Evolutionary conservation across 176 grass and related monocot genomes (phyloP).

Genomic region (Hordeum marinum): DNA sequence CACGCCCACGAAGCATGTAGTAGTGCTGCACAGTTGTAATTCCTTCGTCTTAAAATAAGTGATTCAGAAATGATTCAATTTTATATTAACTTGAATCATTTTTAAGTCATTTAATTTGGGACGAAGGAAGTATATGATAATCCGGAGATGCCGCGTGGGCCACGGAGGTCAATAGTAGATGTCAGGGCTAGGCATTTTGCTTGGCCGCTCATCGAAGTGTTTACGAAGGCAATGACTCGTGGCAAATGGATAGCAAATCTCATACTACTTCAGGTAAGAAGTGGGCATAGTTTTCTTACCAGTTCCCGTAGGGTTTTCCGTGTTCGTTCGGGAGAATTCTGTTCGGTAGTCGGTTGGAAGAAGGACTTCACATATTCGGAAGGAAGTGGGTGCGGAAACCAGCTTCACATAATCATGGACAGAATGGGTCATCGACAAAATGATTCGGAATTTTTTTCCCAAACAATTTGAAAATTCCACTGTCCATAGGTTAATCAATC

Average conservation of each 20-base stretch:
- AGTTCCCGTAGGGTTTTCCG: neutral
- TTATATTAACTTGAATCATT: no score
- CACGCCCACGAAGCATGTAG: neutral
- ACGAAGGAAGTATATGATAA: no score
- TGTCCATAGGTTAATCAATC: neutral
- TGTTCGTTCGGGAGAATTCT: neutral
- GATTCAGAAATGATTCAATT: no score
- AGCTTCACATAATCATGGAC: constrained; percentile 6
- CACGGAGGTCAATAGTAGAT: neutral
- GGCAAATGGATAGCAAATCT: neutral
- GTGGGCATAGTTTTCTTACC: neutral
- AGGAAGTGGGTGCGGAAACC: neutral
- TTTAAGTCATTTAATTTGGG: no score
- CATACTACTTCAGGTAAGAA: no score
- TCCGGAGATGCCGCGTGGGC: neutral
- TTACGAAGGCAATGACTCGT: neutral
- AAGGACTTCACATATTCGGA: neutral
- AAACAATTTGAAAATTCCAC: neutral
- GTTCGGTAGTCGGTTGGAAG: neutral
- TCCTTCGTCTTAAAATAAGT: no score
- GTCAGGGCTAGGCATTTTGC: neutral
- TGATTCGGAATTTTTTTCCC: neutral
- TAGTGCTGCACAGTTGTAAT: constrained; percentile 28
- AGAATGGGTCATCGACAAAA: neutral
- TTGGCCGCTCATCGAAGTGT: neutral